Base-by-base conservation (phyloP, 306 rosid species). In the Dalbergia oliveri region DNA sequence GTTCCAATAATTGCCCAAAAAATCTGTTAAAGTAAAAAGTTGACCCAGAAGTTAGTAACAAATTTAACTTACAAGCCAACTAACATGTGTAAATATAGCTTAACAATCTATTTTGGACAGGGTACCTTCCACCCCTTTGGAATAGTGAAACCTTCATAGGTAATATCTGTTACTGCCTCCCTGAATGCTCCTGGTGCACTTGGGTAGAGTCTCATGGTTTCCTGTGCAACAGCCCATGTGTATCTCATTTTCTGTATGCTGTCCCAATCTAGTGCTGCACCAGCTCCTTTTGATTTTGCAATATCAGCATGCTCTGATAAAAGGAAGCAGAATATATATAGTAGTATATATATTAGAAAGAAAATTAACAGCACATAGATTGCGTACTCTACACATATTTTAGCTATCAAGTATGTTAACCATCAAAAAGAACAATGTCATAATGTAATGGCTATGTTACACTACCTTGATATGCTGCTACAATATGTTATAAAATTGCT, bases 41-140 rank as follows among this genome's bases (percentile, higher is more conserved):
- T 64, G 37, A 15, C 66, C 31, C 62, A 77, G 11, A 49, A 70
- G 15, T 56, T 76, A 70, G 37, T 44, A 11, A 78, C 11, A 71
- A 34, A 34, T 31, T 74, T 57, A 44, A 56, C 41, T 33, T 10
- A 50, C 4, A 33, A 6, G 54, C 43, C 11, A 18, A 62, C 18
- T 19, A 18, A 47, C 43, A 49, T 79, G 66, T 15, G 15, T 51
- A 5, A n/a, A 13, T 73, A 13, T 73, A 23, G 65, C n/a, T 7
- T 15, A 5, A 11, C 18, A 26, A 49, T 69, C 6, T 69, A n/a
- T 59, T 11, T 13, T 39, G 23, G 67, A 53, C 8, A 59, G 14
- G 43, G 14, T 76, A 86, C 89, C 89, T 87, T 81, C 85, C 87
- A 87, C 0, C 89, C 89, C 53, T 87, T 87, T 70, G 89, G 89